Base-by-base conservation (phyloP, 2,329 filamentous ascomycete genomes). In the Fusarium beomiforme region DNA sequence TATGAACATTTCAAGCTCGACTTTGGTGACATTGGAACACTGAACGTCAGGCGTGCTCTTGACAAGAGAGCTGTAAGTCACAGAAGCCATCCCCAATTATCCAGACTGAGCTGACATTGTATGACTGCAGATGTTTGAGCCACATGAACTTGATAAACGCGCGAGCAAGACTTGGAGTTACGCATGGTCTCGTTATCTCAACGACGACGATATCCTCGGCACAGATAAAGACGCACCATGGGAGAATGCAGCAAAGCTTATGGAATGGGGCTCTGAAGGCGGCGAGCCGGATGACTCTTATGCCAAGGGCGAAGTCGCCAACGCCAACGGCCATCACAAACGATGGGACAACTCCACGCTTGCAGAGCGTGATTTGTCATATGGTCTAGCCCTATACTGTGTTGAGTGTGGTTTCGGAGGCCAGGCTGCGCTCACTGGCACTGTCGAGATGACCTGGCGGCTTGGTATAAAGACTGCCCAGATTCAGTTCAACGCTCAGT, bases 21-120 rank as follows among this genome's bases (percentile, higher is more conserved):
- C 16, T 70, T 46, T 37, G 69, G 69, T 3, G 24, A 53, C 0
- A 29, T 71, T 2, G 67, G 58, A 2, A 64, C 62, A 17, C 6
- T 64, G 3, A 67, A 60, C 5, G 24, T 70, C 9, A 59, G 59
- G 12, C 64, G 64, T 4, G 59, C 51, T 5, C 17, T 64, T 29
- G 46, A 67, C 11, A 71, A 71, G 8, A 60, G 69, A 67, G 50
- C 37, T 14, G 69, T 71, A 31, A 36, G 55, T 57, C 11, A 21
- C 7, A 39, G 61, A 68, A 1, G 6, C 6, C 21, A 3, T 0
- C 29, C 3, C 14, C 13, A 7, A 6, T 11, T 6, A 8, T 3
- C 12, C 6, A 1, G 3, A 2, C 6, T 23, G 4, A 29, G 9
- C 24, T 64, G 6, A 64, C 33, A 0, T 36, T 6, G 6, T 8